Evolutionary conservation across 164 flowering plant genomes (phyloP), one percentile per base, ranked within the genome.

Genomic region (Magnolia kwangsiensis): DNA sequence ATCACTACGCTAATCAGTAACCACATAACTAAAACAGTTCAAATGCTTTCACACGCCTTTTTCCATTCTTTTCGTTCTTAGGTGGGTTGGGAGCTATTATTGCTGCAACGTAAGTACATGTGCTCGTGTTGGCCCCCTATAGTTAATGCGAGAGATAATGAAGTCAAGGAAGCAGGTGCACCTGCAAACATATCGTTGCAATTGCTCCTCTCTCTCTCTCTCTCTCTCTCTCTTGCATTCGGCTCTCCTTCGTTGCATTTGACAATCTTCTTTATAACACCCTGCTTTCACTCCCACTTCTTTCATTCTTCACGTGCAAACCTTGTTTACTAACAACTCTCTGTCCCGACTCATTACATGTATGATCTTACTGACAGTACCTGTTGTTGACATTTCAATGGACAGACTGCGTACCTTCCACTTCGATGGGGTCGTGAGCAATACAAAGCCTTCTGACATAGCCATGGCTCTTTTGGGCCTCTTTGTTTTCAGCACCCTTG

Each of bases 391-490:
- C 63, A 59, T 29, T 65, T 13, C 21, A 29, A 65, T 65, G 68
- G 24, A 65, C 10, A 29, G 24, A 65, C 10, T 65, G 6, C 2
- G 21, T 2, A 10, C 13, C 21, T 65, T 23, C 29, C 50, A 29
- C 45, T 7, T 11, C 8, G 18, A 14, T 29, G 71, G 50, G 50
- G 20, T 31, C n/a, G 16, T 76, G 27, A 24, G 63, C 9, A 78
- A 83, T 59, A 23, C 77, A 4, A 76, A 72, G 49, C 72, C 78
- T 14, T 81, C 80, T 31, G 92, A 88, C 75, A 58, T 88, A n/a
- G 83, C 78, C 23, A 0, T 84, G 8, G 82, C 91, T 29, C 51
- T 87, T 20, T 21, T 84, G 37, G 87, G 86, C 18, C 83, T 89
- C 4, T 89, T 91, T 77, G 16, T 84, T 55, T 83, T 87, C 79